phyloP scores from a whole-genome alignment of 768 basidiomycete genomes.

The Leccinum imitatum region DNA sequence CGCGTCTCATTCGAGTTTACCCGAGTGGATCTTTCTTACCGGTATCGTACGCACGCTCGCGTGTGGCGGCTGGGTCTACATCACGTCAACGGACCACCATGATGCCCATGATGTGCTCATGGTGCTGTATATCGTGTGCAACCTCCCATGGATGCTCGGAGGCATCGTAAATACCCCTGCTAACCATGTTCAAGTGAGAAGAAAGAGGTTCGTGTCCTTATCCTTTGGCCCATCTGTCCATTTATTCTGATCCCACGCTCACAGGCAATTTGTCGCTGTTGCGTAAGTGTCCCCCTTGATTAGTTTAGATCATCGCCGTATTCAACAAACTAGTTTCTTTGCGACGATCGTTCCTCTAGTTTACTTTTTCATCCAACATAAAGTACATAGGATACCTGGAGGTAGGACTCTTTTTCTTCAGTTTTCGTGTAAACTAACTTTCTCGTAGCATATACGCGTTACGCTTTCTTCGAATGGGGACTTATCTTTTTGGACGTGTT shows the following conservation, averaged over 20 bases:
- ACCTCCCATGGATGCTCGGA: constrained; percentile 88
- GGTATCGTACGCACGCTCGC: constrained; percentile 74
- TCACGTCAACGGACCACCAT: constrained; percentile 83
- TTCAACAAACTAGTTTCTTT: constrained; percentile 59
- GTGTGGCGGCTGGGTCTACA: constrained; percentile 92
- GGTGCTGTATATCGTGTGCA: constrained; percentile 82
- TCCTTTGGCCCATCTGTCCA: not conserved
- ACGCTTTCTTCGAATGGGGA: constrained; percentile 87
- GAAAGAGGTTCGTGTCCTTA: constrained; percentile 47
- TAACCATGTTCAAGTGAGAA: constrained; percentile 39
- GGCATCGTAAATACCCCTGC: constrained; percentile 56
- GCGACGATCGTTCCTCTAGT: constrained; percentile 66
- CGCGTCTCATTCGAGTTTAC: constrained; percentile 40
- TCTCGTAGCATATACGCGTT: constrained; percentile 73
- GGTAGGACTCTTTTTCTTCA: constrained; percentile 42
- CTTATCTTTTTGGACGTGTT: constrained; percentile 72
- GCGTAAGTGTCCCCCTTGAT: constrained; percentile 33
- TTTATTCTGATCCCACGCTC: not conserved
- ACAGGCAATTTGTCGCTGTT: constrained; percentile 53
- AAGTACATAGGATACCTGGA: constrained; percentile 74
- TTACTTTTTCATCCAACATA: constrained; percentile 86
- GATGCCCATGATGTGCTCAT: constrained; percentile 85
- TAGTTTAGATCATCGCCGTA: not conserved
- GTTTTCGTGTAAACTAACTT: not conserved
- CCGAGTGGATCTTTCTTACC: constrained; percentile 53